Conservation (phyloP, 179 eudicot species). For the Patellifolia procumbens region DNA sequence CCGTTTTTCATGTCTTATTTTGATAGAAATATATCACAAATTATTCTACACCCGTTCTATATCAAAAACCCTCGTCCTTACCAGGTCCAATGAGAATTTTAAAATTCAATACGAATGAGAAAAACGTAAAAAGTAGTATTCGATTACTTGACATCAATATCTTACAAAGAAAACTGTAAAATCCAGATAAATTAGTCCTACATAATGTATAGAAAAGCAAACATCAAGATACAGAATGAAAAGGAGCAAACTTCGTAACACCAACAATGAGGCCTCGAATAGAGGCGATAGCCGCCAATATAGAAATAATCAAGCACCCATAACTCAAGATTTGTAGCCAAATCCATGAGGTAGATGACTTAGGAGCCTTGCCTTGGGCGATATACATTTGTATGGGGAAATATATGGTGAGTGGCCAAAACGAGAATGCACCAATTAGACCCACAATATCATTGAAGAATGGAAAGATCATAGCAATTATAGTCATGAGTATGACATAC, state of each 20-base stretch:
- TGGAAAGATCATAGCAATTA: conserved; percentile 50
- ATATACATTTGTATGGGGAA: conserved; percentile 65
- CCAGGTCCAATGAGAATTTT: no score
- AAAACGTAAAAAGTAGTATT: no score
- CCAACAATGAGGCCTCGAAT: conserved; percentile 40
- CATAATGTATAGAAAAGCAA: not conserved
- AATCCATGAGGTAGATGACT: conserved; percentile 37
- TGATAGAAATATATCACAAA: no score
- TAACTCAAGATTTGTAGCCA: conserved; percentile 43
- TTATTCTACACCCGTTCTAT: no score
- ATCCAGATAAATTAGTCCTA: not conserved
- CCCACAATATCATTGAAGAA: conserved; percentile 66
- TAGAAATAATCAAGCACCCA: conserved; percentile 44
- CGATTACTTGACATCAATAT: no score
- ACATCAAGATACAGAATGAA: conserved; percentile 36
- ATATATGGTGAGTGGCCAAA: conserved; percentile 67
- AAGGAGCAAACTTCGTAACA: conserved; percentile 42
- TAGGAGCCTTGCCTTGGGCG: conserved; percentile 33
- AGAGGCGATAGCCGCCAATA: conserved; percentile 47
- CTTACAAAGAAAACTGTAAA: no score
- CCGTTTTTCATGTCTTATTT: no score
- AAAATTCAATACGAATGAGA: no score
- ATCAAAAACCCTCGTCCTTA: no score
- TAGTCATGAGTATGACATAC: conserved; percentile 41
- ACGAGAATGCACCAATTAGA: conserved; percentile 48